A percentile compares a stretch with the other conserved stretches of the same genome.
These are phyloP conservation scores for Glycine tomentella DNA, from an alignment of 306 rosid species.

Conservation along the genomic window DNA sequence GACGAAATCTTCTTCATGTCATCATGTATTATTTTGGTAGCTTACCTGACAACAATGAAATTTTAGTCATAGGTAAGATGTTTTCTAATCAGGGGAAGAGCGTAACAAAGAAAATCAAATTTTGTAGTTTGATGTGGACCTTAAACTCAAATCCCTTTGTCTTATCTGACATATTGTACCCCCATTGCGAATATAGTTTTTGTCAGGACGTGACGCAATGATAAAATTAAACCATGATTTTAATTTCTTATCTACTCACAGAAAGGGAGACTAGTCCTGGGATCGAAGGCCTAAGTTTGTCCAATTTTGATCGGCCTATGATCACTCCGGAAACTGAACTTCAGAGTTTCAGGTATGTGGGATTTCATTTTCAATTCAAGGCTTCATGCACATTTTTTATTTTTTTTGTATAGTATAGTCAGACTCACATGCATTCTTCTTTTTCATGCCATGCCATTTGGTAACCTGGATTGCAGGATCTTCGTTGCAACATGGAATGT, in stretches of 20 bases:
- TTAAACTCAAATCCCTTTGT: slow-evolving; percentile 31
- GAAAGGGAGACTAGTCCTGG: slow-evolving; percentile 70
- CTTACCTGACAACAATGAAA: slow-evolving; percentile 63
- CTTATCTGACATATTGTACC: slow-evolving; percentile 27
- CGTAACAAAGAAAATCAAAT: background rate
- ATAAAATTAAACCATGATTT: slow-evolving; percentile 18
- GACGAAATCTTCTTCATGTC: slow-evolving; percentile 34
- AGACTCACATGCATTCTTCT: slow-evolving; percentile 1
- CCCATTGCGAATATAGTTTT: slow-evolving; percentile 29
- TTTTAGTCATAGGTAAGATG: slow-evolving; percentile 34
- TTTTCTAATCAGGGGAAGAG: slow-evolving; percentile 39
- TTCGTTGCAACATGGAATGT: slow-evolving; percentile 96
- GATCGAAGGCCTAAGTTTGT: slow-evolving; percentile 78
- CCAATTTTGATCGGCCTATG: slow-evolving; percentile 66
- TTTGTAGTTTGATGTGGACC: slow-evolving; percentile 50
- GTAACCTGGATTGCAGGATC: slow-evolving; percentile 56
- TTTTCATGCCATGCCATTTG: background rate
- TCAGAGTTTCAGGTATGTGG: slow-evolving; percentile 67
- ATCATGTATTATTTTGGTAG: slow-evolving; percentile 64
- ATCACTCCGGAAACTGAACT: slow-evolving; percentile 59
- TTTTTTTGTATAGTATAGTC: slow-evolving; percentile 12
- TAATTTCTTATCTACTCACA: slow-evolving; percentile 48
- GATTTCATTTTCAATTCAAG: slow-evolving; percentile 31
- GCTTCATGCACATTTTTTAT: background rate
- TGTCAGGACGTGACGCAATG: slow-evolving; percentile 3